phyloP scores from a whole-genome alignment of 2,329 filamentous ascomycete species.

The Mycogone perniciosa region DNA sequence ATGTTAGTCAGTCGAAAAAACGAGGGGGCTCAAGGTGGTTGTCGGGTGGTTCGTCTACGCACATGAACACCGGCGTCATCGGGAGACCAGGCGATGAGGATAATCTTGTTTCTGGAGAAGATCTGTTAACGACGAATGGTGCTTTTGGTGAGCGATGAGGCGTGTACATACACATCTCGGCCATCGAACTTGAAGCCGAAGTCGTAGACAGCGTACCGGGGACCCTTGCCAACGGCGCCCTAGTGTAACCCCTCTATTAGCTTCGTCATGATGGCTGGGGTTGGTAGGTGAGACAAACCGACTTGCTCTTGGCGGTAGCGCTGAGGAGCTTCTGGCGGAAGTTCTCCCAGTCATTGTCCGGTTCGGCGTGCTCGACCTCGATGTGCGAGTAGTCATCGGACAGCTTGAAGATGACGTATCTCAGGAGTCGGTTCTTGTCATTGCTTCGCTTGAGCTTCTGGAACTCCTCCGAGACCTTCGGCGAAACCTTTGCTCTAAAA shows the following conservation, averaged over 20 bases:
- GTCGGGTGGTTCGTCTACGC: slow-evolving; percentile 26
- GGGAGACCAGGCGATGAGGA: slow-evolving; percentile 73
- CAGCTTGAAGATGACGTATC: slow-evolving; percentile 86
- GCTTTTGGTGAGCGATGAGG: not conserved
- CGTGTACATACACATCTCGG: slow-evolving; percentile 58
- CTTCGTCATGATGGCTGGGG: not conserved
- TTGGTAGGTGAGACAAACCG: slow-evolving; percentile 38
- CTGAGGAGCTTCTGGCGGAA: slow-evolving; percentile 73
- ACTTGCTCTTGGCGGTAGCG: slow-evolving; percentile 66
- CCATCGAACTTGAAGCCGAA: slow-evolving; percentile 69
- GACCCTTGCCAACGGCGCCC: slow-evolving; percentile 58
- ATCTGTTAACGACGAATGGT: slow-evolving; percentile 19
- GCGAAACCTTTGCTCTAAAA: slow-evolving; percentile 8
- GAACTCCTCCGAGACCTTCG: slow-evolving; percentile 56
- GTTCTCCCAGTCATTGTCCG: slow-evolving; percentile 59
- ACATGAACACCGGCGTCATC: slow-evolving; percentile 77
- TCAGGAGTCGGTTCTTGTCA: slow-evolving; percentile 37
- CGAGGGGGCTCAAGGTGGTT: not conserved
- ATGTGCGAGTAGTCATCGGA: slow-evolving; percentile 78
- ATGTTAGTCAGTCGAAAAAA: not conserved
- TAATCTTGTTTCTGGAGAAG: slow-evolving; percentile 61
- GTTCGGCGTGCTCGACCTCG: slow-evolving; percentile 68
- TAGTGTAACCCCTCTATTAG: slow-evolving; percentile 22
- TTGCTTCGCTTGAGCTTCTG: slow-evolving; percentile 12
- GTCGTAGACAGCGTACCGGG: slow-evolving; percentile 80